These are phyloP conservation scores for Neurospora tetrasperma DNA, from an alignment of 495 filamentous ascomycete species.

Conservation along the genomic window DNA sequence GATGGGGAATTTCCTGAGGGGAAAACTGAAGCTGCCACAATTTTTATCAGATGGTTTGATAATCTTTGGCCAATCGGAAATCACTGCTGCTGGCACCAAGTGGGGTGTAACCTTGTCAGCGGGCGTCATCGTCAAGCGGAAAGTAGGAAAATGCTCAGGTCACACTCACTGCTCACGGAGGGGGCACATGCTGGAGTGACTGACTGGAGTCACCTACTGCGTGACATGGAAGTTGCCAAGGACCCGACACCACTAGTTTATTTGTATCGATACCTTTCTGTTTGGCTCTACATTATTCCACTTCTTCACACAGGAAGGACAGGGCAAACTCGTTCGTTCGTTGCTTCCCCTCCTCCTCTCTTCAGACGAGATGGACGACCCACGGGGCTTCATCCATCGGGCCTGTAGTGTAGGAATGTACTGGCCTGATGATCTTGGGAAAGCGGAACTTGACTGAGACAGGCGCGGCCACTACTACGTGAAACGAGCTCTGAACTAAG, in stretches of 20 bases:
- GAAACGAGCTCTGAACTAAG: not conserved
- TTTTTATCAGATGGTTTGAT: slow-evolving; percentile 24
- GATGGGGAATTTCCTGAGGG: not conserved
- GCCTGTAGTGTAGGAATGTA: not conserved
- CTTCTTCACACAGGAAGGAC: not conserved
- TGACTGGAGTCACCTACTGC: not conserved
- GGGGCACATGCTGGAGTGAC: not conserved
- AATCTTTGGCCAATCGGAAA: slow-evolving; percentile 20
- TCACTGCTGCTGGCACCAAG: not conserved
- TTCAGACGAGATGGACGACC: not conserved
- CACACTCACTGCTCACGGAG: not conserved
- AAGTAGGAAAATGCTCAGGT: not conserved
- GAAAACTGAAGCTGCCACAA: not conserved
- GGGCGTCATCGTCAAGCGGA: not conserved
- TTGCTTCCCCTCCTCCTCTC: not conserved
- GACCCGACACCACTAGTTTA: too few species aligned
- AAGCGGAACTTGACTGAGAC: not conserved
- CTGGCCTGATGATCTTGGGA: not conserved
- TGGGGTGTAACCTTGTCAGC: not conserved
- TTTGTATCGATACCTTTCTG: too few species aligned
- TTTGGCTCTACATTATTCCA: not conserved
- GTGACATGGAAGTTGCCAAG: too few species aligned
- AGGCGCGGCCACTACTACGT: not conserved
- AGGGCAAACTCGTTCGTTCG: not conserved
- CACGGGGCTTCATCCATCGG: not conserved